Evolutionary conservation across 2,329 filamentous ascomycete species (phyloP).

Genomic region (Claviceps sp.): DNA sequence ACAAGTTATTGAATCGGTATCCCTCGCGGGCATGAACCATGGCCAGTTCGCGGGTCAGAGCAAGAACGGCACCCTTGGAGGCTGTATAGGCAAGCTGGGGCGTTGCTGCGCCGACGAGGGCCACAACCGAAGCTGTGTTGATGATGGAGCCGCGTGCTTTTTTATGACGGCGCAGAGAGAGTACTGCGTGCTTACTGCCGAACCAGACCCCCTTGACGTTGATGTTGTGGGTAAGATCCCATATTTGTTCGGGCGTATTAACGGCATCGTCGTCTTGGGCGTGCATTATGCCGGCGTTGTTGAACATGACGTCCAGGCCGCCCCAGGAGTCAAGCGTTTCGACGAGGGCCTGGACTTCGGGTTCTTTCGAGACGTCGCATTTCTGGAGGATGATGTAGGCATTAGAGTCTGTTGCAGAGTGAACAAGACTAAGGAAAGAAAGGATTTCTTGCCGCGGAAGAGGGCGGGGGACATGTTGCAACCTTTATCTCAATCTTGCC

Average conservation of each 20-base stretch:
- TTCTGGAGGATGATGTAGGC: conserved; percentile 10
- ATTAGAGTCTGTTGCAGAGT: background rate
- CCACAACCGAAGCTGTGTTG: conserved; percentile 85
- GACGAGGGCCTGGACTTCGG: conserved; percentile 61
- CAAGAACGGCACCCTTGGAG: conserved; percentile 83
- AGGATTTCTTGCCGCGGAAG: background rate
- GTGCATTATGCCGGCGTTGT: conserved; percentile 98
- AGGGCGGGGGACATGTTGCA: background rate
- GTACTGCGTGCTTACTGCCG: conserved; percentile 81
- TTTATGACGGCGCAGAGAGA: conserved; percentile 63
- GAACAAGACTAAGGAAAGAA: background rate
- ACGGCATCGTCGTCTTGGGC: conserved; percentile 66
- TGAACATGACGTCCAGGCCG: conserved; percentile 85
- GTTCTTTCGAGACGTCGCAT: conserved; percentile 76
- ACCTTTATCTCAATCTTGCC: conserved; percentile 47
- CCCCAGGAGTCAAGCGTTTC: conserved; percentile 70
- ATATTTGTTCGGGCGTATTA: conserved; percentile 77
- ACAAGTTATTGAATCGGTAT: conserved; percentile 81
- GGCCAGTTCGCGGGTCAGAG: conserved; percentile 78
- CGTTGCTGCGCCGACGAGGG: conserved; percentile 73
- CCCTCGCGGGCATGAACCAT: conserved; percentile 85
- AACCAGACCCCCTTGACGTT: conserved; percentile 99
- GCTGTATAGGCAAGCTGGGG: conserved; percentile 89
- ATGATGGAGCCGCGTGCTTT: conserved; percentile 76
- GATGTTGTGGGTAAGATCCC: conserved; percentile 86